These are phyloP conservation scores for Leptoxyphium fumago DNA, from an alignment of 2,329 filamentous ascomycete genomes.

Conservation along the genomic window DNA sequence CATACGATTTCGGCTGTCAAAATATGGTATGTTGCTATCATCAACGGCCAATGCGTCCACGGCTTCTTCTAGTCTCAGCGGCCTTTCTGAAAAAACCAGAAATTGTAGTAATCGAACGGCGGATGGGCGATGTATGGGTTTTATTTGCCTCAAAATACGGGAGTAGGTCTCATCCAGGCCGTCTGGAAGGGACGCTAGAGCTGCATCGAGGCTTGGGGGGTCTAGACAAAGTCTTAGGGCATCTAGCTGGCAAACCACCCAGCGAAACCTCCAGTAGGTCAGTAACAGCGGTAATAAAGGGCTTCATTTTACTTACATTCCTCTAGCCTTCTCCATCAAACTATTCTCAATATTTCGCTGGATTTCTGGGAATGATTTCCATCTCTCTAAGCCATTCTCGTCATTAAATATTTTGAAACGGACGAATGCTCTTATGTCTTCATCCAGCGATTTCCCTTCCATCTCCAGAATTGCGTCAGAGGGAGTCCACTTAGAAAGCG, in stretches of 20 bases:
- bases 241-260: slow-evolving; percentile 5
- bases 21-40: slow-evolving; percentile 2
- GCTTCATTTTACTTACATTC: background rate
- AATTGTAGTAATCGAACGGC: slow-evolving; percentile 7
- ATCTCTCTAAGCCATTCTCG: background rate
- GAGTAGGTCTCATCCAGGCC: slow-evolving; percentile 15
- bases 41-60: slow-evolving; percentile 9
- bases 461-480: background rate
- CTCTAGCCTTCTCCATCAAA: background rate
- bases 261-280: slow-evolving; percentile 6
- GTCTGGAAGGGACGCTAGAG: slow-evolving; percentile 7
- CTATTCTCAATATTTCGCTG: background rate
- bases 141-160: slow-evolving; percentile 10
- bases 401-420: background rate
- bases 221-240: slow-evolving; percentile 5
- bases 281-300: background rate
- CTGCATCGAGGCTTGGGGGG: slow-evolving; percentile 4
- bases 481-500: background rate
- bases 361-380: background rate
- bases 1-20: slow-evolving; percentile 3
- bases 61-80: slow-evolving; percentile 7
- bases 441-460: background rate
- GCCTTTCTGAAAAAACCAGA: slow-evolving; percentile 8
- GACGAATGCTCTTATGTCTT: background rate
- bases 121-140: slow-evolving; percentile 1